Percentiles rank a stretch among this genome's conserved stretches.
Conservation (phyloP, 2,329 filamentous ascomycete species). For the Emericellopsis cladophorae region DNA sequence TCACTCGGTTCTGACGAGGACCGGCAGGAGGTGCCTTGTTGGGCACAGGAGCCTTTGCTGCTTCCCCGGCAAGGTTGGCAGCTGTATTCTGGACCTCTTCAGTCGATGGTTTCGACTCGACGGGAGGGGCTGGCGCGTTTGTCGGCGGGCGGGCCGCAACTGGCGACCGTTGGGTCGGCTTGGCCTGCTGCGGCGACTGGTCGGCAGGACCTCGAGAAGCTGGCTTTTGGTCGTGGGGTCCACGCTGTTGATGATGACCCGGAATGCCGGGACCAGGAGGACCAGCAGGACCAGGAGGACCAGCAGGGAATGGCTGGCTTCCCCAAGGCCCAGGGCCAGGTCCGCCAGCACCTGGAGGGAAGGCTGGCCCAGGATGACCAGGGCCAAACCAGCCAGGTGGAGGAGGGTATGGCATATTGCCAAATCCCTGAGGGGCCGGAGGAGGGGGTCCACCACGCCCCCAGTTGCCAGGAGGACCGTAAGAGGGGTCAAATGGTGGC, state of each 20-base stretch:
- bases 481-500: slow-evolving; percentile 22
- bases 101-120: slow-evolving; percentile 54
- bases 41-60: slow-evolving; percentile 23
- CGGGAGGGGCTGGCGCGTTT: slow-evolving; percentile 47
- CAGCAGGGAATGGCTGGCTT: slow-evolving; percentile 49
- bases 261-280: slow-evolving; percentile 43
- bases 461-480: slow-evolving; percentile 40
- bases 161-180: slow-evolving; percentile 41
- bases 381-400: slow-evolving; percentile 69
- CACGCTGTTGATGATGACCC: slow-evolving; percentile 41
- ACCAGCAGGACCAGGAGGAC: slow-evolving; percentile 41
- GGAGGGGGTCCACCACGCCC: slow-evolving; percentile 48
- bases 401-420: slow-evolving; percentile 66
- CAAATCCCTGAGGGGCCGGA: slow-evolving; percentile 46
- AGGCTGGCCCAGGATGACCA: slow-evolving; percentile 30
- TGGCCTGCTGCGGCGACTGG: slow-evolving; percentile 31
- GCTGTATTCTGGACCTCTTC: slow-evolving; percentile 29
- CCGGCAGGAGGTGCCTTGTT: slow-evolving; percentile 29
- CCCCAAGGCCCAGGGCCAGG: slow-evolving; percentile 42
- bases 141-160: slow-evolving; percentile 29
- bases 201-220: slow-evolving; percentile 36
- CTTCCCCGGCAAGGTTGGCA: slow-evolving; percentile 17
- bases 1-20: slow-evolving; percentile 39
- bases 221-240: slow-evolving; percentile 30
- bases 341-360: slow-evolving; percentile 23